phyloP scores from a whole-genome alignment of 139 green algal species.

The Auxenochlorella protothecoides region DNA sequence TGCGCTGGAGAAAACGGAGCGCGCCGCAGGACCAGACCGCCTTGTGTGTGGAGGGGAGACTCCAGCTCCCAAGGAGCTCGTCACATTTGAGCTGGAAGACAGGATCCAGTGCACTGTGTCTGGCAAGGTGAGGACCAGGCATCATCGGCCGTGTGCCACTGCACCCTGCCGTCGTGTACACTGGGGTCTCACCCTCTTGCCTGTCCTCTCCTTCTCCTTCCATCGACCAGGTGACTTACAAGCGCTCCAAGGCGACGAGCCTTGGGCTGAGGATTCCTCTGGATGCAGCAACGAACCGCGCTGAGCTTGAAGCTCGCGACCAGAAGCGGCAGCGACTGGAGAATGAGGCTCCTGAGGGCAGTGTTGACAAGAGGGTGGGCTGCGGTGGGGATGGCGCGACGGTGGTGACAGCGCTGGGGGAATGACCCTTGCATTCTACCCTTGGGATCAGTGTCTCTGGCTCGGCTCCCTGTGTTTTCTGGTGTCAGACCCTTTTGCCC shows the following conservation, averaged over 20 bases:
- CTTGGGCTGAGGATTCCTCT: slow-evolving; percentile 74
- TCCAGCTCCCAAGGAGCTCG: slow-evolving; percentile 13
- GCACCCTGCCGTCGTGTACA: too few relatives aligned
- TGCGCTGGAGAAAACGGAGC: slow-evolving; percentile 40
- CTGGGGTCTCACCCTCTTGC: too few relatives aligned
- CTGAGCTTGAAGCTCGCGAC: slow-evolving; percentile 55
- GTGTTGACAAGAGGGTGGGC: neutral
- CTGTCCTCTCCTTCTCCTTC: too few relatives aligned
- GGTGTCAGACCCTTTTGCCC: too few relatives aligned
- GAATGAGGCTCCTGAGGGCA: slow-evolving; percentile 32
- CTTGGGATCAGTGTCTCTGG: too few relatives aligned
- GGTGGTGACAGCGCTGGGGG: too few relatives aligned
- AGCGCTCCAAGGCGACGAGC: slow-evolving; percentile 31
- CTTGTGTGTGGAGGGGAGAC: too few relatives aligned
- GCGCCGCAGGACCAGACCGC: neutral
- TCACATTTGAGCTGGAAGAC: slow-evolving; percentile 50
- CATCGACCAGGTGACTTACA: slow-evolving; percentile 49
- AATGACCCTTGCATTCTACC: too few relatives aligned
- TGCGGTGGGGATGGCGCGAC: too few relatives aligned
- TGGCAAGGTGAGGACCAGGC: slow-evolving; percentile 1
- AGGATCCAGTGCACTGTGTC: slow-evolving; percentile 35
- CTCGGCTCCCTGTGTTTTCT: too few relatives aligned
- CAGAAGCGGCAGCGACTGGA: slow-evolving; percentile 58
- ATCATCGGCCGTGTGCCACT: too few relatives aligned
- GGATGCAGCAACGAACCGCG: slow-evolving; percentile 75